Conservation (phyloP, 441 rosid genomes). For the Adansonia gregorii region DNA sequence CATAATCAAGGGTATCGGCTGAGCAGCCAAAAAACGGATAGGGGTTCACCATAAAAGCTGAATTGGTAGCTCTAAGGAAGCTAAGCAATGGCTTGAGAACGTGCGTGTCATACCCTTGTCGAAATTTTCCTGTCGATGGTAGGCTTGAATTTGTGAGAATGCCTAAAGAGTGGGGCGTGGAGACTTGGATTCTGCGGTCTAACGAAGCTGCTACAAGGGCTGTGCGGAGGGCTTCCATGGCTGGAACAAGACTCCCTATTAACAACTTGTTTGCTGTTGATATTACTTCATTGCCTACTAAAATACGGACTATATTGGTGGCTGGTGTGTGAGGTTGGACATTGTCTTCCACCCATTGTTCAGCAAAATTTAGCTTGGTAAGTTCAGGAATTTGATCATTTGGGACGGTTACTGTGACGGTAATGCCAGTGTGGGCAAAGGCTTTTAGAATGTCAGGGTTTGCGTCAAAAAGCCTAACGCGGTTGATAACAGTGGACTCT, state of each 20-base stretch:
- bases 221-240: constrained; percentile 69
- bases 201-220: constrained; percentile 59
- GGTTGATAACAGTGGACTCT: constrained; percentile 62
- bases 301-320: constrained; percentile 66
- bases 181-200: constrained; percentile 63
- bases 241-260: constrained; percentile 54
- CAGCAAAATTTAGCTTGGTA: constrained; percentile 49
- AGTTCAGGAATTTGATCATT: constrained; percentile 71
- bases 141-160: constrained; percentile 63
- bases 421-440: constrained; percentile 63
- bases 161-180: constrained; percentile 76
- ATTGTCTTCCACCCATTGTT: constrained; percentile 58
- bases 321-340: constrained; percentile 61
- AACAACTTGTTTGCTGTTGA: constrained; percentile 50
- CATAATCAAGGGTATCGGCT: constrained; percentile 61
- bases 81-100: constrained; percentile 74
- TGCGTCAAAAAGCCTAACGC: constrained; percentile 67
- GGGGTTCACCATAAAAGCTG: constrained; percentile 79
- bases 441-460: constrained; percentile 56
- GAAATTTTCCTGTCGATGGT: constrained; percentile 68
- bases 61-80: constrained; percentile 58
- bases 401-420: constrained; percentile 61
- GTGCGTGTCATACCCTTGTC: constrained; percentile 58
- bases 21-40: constrained; percentile 84
- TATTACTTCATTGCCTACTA: constrained; percentile 82